Conservation (phyloP, 129 eudicot species). For the Flaveria sonorensis region DNA sequence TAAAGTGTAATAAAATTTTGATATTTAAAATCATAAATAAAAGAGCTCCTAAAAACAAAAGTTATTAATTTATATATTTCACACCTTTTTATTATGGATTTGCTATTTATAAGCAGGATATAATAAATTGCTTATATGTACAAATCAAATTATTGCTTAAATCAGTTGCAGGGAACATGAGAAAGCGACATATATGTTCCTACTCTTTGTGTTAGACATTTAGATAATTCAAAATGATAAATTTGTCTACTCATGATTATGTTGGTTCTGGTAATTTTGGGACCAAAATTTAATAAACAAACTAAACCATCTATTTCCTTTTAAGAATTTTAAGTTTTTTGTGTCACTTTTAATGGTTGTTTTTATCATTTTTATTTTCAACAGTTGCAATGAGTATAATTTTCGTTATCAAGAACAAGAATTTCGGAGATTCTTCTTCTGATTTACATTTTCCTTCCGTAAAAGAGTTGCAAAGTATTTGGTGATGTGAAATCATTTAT, state of each 20-base stretch:
- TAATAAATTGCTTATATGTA: background rate
- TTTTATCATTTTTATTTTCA: background rate
- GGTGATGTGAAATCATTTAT: conserved; percentile 31
- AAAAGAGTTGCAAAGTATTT: conserved; percentile 4
- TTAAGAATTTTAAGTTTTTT: background rate
- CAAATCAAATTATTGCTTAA: background rate
- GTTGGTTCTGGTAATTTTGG: conserved; percentile 5
- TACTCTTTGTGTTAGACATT: background rate
- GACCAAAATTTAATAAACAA: background rate
- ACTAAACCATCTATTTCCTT: conserved; percentile 2
- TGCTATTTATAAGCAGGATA: background rate
- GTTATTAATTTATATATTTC: background rate
- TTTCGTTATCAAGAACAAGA: conserved; percentile 1
- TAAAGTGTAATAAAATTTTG: background rate
- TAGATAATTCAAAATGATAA: background rate
- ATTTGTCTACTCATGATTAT: background rate
- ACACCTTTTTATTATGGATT: background rate
- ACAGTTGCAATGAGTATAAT: conserved; percentile 24
- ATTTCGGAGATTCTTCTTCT: conserved; percentile 22
- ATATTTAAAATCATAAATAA: background rate
- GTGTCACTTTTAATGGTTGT: conserved; percentile 17
- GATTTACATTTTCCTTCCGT: conserved; percentile 17
- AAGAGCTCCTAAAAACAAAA: background rate
- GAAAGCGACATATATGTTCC: background rate
- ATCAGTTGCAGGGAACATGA: background rate